Percentiles rank a stretch among this genome's conserved stretches.
These are phyloP conservation scores for Cercospora beticola DNA, from an alignment of 2,329 filamentous ascomycete genomes.

Conservation along the genomic window DNA sequence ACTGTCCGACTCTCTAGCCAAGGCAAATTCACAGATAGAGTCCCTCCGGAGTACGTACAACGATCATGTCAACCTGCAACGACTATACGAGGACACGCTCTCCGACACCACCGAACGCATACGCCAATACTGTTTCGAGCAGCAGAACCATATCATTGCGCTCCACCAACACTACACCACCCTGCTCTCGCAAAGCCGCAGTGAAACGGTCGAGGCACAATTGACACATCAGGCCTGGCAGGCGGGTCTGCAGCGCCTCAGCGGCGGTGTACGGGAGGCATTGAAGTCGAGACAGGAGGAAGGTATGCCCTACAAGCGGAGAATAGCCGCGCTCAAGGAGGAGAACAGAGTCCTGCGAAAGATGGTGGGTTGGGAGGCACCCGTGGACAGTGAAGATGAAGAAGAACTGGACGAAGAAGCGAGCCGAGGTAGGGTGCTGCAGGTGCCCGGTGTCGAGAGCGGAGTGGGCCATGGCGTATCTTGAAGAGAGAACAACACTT, in stretches of 20 bases:
- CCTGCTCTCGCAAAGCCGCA: conserved; percentile 46
- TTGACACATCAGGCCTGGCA: conserved; percentile 53
- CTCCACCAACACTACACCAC: conserved; percentile 51
- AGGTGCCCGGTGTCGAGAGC: conserved; percentile 7
- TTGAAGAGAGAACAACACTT: not conserved
- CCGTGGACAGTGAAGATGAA: conserved; percentile 41
- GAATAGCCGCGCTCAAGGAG: conserved; percentile 46
- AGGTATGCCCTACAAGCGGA: conserved; percentile 39
- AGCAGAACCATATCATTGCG: conserved; percentile 45
- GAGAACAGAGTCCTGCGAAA: conserved; percentile 50
- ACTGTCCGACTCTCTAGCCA: conserved; percentile 32
- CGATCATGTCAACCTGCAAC: conserved; percentile 32
- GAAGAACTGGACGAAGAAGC: conserved; percentile 33
- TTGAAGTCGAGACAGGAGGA: conserved; percentile 42
- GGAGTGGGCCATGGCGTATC: conserved; percentile 8
- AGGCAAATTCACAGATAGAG: conserved; percentile 30
- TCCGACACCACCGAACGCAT: conserved; percentile 35
- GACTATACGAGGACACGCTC: conserved; percentile 45
- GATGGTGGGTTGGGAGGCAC: conserved; percentile 49
- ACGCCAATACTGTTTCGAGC: conserved; percentile 41
- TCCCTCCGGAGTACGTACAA: conserved; percentile 32
- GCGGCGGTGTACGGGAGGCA: conserved; percentile 44
- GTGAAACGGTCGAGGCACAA: conserved; percentile 47
- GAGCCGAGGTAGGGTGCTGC: conserved; percentile 9
- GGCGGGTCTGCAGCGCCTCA: conserved; percentile 45